Evolutionary conservation across 352 stramenopile genomes (phyloP).

Genomic region (Pythium volutum): DNA sequence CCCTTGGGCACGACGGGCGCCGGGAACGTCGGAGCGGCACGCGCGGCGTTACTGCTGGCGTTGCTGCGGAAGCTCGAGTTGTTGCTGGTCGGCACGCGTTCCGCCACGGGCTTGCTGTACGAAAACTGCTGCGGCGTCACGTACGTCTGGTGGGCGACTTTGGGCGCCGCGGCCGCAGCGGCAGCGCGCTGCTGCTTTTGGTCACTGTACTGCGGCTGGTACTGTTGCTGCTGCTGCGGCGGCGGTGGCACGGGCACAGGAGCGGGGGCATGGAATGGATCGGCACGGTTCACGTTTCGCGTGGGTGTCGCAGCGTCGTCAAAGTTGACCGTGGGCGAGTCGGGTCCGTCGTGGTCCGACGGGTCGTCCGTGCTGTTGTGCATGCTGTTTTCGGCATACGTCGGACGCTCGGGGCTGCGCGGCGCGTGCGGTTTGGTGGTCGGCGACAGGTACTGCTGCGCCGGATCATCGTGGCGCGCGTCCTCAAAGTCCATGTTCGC

Average conservation of each 20-base stretch:
- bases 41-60: conserved; percentile 3
- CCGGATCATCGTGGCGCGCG: conserved; percentile 36
- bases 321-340: conserved; percentile 21
- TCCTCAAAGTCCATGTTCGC: conserved; percentile 26
- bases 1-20: conserved; percentile 37
- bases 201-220: not conserved
- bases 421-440: conserved; percentile 32
- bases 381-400: conserved; percentile 36
- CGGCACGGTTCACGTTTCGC: conserved; percentile 7
- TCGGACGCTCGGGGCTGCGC: conserved; percentile 25
- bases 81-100: conserved; percentile 5
- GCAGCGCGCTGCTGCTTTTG: conserved; percentile 11
- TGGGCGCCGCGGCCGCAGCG: not conserved
- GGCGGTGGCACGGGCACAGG: not conserved
- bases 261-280: not conserved
- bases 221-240: conserved; percentile 3
- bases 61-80: conserved; percentile 17
- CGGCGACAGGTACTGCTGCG: conserved; percentile 62
- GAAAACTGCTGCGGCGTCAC: conserved; percentile 13
- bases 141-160: conserved; percentile 13
- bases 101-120: conserved; percentile 24
- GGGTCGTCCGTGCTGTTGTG: conserved; percentile 30
- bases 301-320: conserved; percentile 17
- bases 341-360: conserved; percentile 17
- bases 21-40: conserved; percentile 32